Evolutionary conservation across 2,329 filamentous ascomycete genomes (phyloP).

Genomic region (Pezicula neosporulosa): DNA sequence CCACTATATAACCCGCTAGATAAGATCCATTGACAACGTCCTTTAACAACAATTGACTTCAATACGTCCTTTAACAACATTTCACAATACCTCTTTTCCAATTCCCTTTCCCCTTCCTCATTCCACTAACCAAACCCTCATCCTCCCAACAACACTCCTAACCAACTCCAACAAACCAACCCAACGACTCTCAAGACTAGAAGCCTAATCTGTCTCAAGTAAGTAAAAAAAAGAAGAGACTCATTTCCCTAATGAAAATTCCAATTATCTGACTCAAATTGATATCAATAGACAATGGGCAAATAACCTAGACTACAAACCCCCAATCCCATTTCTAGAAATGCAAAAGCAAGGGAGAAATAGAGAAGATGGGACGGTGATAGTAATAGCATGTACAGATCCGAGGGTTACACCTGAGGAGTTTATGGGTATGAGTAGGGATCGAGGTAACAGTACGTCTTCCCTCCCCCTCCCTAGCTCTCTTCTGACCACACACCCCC

Average conservation of each 20-base stretch:
- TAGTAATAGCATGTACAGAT: constrained; percentile 21
- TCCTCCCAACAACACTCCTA: no score
- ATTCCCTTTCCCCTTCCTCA: no score
- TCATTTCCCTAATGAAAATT: not conserved
- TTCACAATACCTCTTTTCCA: no score
- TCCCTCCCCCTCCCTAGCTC: not conserved
- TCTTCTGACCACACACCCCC: no score
- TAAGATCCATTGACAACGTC: no score
- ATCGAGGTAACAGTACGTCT: not conserved
- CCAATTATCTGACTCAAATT: not conserved
- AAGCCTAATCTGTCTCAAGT: not conserved
- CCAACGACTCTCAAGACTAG: not conserved
- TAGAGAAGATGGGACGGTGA: constrained; percentile 19
- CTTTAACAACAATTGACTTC: no score
- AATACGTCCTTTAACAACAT: no score
- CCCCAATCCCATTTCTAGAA: constrained; percentile 14
- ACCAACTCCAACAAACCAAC: no score
- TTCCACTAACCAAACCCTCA: no score
- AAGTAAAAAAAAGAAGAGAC: not conserved
- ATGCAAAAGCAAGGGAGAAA: constrained; percentile 20
- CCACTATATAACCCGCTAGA: no score
- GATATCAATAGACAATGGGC: constrained; percentile 13
- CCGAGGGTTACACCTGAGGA: constrained; percentile 18
- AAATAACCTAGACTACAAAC: constrained; percentile 4
- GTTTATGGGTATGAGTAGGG: constrained; percentile 15